Evolutionary conservation across 2,329 filamentous ascomycete species (phyloP).

Genomic region (Ophiocordyceps sinensis): DNA sequence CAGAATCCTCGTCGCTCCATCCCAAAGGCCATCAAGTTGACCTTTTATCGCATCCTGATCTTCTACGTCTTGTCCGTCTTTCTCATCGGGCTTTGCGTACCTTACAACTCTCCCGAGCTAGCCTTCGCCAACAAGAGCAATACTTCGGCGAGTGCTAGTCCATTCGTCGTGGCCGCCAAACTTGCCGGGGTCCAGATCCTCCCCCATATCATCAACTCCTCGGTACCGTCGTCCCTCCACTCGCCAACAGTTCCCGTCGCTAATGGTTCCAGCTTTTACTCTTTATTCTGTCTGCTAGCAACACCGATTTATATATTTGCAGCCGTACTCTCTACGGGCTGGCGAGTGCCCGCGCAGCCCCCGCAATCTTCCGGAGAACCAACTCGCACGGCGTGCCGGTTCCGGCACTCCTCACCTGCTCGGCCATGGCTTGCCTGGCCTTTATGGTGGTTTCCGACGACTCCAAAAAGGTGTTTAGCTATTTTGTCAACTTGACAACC

Average conservation of each 20-base stretch:
- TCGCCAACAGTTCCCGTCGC: too few species aligned
- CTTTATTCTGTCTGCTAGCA: slow-evolving; percentile 65
- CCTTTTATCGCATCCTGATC: too few species aligned
- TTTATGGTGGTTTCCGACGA: slow-evolving; percentile 50
- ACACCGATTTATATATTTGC: slow-evolving; percentile 66
- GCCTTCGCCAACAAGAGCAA: slow-evolving; percentile 36
- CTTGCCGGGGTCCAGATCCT: slow-evolving; percentile 47
- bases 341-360: slow-evolving; percentile 56
- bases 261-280: too few species aligned
- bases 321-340: slow-evolving; percentile 61
- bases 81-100: too few species aligned
- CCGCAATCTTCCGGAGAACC: slow-evolving; percentile 55
- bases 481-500: slow-evolving; percentile 54
- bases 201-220: slow-evolving; percentile 56
- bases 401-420: too few species aligned
- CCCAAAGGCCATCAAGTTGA: slow-evolving; percentile 64
- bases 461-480: slow-evolving; percentile 41
- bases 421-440: slow-evolving; percentile 51
- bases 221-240: too few species aligned
- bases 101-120: slow-evolving; percentile 46
- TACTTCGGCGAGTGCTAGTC: slow-evolving; percentile 34
- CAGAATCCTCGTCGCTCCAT: slow-evolving; percentile 67
- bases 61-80: too few species aligned
- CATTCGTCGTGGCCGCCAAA: slow-evolving; percentile 61
- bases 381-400: slow-evolving; percentile 59